A percentile compares a stretch with the other conserved stretches of the same genome.
Evolutionary conservation across 2,329 filamentous ascomycete species (phyloP).

Genomic region (Alternaria metachromatica): DNA sequence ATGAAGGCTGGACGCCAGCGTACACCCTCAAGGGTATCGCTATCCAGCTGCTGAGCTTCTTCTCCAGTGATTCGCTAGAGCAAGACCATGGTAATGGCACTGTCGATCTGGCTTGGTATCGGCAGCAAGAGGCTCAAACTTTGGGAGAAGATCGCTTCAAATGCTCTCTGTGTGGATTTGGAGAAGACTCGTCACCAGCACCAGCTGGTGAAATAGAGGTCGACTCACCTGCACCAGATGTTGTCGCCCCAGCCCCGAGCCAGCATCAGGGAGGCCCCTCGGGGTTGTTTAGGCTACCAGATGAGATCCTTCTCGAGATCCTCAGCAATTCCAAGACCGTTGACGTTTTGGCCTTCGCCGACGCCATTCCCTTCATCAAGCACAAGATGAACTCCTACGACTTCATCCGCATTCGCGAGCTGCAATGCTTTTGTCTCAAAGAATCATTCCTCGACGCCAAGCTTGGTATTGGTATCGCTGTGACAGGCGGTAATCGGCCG

Average conservation of each 20-base stretch:
- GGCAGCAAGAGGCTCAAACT: neutral
- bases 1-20: slow-evolving; percentile 56
- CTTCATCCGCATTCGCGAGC: slow-evolving; percentile 48
- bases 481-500: slow-evolving; percentile 25
- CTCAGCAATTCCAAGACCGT: slow-evolving; percentile 32
- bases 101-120: slow-evolving; percentile 32
- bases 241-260: neutral
- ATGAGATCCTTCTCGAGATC: slow-evolving; percentile 51
- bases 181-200: neutral
- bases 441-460: slow-evolving; percentile 47
- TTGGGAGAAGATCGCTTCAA: neutral
- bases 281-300: slow-evolving; percentile 45
- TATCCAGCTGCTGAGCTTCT: slow-evolving; percentile 62
- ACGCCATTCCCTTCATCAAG: slow-evolving; percentile 48
- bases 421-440: slow-evolving; percentile 58
- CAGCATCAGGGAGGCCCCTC: neutral
- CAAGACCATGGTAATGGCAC: slow-evolving; percentile 42
- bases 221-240: neutral
- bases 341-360: slow-evolving; percentile 48
- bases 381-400: slow-evolving; percentile 43
- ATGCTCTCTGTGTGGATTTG: neutral
- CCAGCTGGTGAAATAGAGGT: neutral
- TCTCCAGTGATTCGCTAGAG: slow-evolving; percentile 56
- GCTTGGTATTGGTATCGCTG: slow-evolving; percentile 54
- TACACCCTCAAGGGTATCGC: slow-evolving; percentile 60